phyloP scores from a whole-genome alignment of 2,329 filamentous ascomycete species.

The Fusarium palustre region DNA sequence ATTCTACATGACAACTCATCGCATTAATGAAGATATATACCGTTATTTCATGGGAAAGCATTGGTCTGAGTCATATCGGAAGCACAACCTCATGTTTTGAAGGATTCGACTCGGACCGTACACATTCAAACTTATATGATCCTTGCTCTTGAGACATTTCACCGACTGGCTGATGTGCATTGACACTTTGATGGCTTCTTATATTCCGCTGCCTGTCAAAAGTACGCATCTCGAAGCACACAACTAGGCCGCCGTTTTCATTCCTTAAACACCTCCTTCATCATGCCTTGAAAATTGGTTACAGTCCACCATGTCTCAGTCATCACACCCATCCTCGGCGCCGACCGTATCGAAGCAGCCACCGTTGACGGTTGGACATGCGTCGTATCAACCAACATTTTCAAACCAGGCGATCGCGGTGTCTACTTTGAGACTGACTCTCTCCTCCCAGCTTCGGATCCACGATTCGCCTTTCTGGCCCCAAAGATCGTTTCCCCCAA shows the following conservation, averaged over 20 bases:
- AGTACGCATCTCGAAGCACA: not conserved
- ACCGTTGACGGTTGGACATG: slow-evolving; percentile 43
- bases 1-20: not conserved
- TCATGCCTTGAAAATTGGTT: slow-evolving; percentile 41
- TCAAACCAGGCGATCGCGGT: slow-evolving; percentile 31
- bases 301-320: slow-evolving; percentile 37
- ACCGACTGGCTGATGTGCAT: not conserved
- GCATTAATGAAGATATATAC: not conserved
- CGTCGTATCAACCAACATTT: slow-evolving; percentile 29
- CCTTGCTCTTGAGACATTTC: slow-evolving; percentile 26
- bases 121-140: not conserved
- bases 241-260: not conserved
- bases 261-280: not conserved
- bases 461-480: slow-evolving; percentile 32
- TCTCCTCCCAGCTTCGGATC: slow-evolving; percentile 38
- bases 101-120: slow-evolving; percentile 6
- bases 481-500: slow-evolving; percentile 1
- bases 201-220: not conserved
- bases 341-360: slow-evolving; percentile 35
- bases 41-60: not conserved
- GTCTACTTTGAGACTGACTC: slow-evolving; percentile 45
- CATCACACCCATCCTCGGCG: slow-evolving; percentile 35
- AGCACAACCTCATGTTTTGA: not conserved
- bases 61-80: not conserved
- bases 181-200: not conserved